Evolutionary conservation across 768 basidiomycete genomes (phyloP), one percentile per base, ranked within the genome.

Genomic region (Boletus rubropictus): DNA sequence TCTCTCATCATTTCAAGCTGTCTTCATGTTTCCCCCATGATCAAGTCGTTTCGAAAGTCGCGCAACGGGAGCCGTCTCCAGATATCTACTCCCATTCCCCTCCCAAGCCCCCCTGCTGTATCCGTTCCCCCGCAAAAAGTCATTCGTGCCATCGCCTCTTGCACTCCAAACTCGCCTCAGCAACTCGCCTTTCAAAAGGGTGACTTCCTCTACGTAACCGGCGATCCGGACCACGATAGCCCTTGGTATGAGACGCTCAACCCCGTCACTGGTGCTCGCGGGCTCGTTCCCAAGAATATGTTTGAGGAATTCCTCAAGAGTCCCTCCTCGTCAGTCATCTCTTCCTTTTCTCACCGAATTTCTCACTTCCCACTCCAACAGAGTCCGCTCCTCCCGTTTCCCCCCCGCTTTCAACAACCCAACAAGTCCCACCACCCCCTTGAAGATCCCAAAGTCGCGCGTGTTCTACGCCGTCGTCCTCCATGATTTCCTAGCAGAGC

Each of bases 151-250:
- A 71, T 86, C 53, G 68, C 76, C 9, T 58, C 73, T 2, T 82
- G 90, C 70, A 70, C 76, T 39, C 79, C 89, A 3, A 73, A 77
- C 48, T 77, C 81, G 0, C 90, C 93, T 2, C 84, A 89, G 62
- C 84, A 97, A 56, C 81, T 99, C 35, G 79, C 88, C 25, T 98
- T 97, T 66, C 73, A 79, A 54, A 87, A 88, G 69, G 96, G 96
- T 53, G 96, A 99, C 71, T 96, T 98, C 71, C 98, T 97, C 75
- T 89, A 98, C 68, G 95, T 98, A 41, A 75, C 90, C 29, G 80
- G 79, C 48, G 92, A 96, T 58, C 69, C 78, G 15, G 76, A 80
- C 40, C 58, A 69, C 34, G 61, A 72, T 17, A 75, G 72, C 3
- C 68, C 72, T 38, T 98, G 86, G 84, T 99, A 91, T 60, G 89